phyloP scores from a whole-genome alignment of 2,329 filamentous ascomycete genomes.

The Dactylellina haptotyla region DNA sequence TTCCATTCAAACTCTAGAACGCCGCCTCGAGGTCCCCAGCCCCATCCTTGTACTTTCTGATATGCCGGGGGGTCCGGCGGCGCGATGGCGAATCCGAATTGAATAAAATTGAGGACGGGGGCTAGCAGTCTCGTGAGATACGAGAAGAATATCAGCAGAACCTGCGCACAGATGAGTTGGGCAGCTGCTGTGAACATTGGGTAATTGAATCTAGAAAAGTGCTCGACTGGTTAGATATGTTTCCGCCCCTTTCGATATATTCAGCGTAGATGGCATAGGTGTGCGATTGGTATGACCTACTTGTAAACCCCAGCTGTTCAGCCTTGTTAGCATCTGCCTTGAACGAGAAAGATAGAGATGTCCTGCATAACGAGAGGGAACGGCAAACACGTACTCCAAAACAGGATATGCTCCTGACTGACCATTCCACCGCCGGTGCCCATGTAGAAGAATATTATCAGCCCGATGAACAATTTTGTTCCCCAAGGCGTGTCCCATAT shows the following conservation, averaged over 20 bases:
- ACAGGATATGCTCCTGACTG: slow-evolving; percentile 56
- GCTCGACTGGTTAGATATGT: no score
- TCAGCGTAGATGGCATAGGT: no score
- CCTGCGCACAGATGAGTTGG: slow-evolving; percentile 66
- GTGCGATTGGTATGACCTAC: slow-evolving; percentile 31
- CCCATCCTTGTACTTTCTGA: slow-evolving; percentile 61
- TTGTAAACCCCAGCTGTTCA: slow-evolving; percentile 57
- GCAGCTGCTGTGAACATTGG: slow-evolving; percentile 66
- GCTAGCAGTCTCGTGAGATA: slow-evolving; percentile 65
- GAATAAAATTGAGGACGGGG: slow-evolving; percentile 62
- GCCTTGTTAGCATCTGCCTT: slow-evolving; percentile 11
- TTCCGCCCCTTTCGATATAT: no score
- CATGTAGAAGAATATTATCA: slow-evolving; percentile 55
- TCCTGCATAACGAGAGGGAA: background rate
- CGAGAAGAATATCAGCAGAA: slow-evolving; percentile 64
- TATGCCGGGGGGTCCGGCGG: slow-evolving; percentile 57
- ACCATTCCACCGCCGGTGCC: slow-evolving; percentile 55
- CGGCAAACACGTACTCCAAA: slow-evolving; percentile 56
- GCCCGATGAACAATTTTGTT: slow-evolving; percentile 55
- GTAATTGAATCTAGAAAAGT: slow-evolving; percentile 66
- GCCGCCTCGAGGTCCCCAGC: slow-evolving; percentile 67
- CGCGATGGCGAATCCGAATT: slow-evolving; percentile 64
- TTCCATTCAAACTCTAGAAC: slow-evolving; percentile 66
- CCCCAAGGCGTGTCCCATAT: slow-evolving; percentile 52
- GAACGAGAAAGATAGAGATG: background rate